Base-by-base conservation (phyloP, 495 filamentous ascomycete species). In the Aspergillus cavernicola region DNA sequence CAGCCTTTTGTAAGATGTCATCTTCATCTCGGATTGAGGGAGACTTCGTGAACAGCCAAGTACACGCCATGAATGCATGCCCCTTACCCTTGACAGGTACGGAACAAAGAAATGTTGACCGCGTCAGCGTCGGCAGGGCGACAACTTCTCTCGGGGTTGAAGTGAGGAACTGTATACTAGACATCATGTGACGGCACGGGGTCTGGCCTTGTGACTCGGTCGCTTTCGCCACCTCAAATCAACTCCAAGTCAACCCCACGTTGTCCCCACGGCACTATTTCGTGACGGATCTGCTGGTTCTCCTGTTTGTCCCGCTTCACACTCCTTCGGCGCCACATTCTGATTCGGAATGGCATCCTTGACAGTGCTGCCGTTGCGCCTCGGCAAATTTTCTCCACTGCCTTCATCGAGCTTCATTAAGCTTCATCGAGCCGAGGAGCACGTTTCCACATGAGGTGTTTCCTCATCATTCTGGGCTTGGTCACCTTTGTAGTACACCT, bases 151-250 rank as follows among this genome's bases (percentile, higher is more conserved):
- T n/a, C n/a, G n/a, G n/a, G n/a, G n/a, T n/a, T n/a, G n/a, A n/a
- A n/a, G n/a, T n/a, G n/a, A n/a, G n/a, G n/a, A n/a, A n/a, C n/a
- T n/a, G n/a, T n/a, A n/a, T n/a, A n/a, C n/a, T n/a, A 36, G 53
- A 29, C 57, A 56, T 63, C 61, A 63, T 63, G 61, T 63, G 61
- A 63, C 52, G 36, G 42, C 41, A 40, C 36, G 49, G 24, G 41
- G 28, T n/a, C 50, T 50, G 54, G 45, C 48, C 60, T 63, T 57
- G 60, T 63, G 60, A 63, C 60, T 55, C 51, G 29, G 19, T 44
- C 22, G 35, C 22, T 33, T 53, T 60, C 24, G 56, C 56, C 56
- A 58, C 56, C 32, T 19, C 35, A 19, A 23, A 29, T 10, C 9
- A 33, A 33, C 31, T n/a, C 11, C 31, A 33, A 10, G 9, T 33